A percentile compares a stretch with the other conserved stretches of the same genome.
Evolutionary conservation across 2,329 filamentous ascomycete genomes (phyloP).

Genomic region (Lasiodiplodia gonubiensis): DNA sequence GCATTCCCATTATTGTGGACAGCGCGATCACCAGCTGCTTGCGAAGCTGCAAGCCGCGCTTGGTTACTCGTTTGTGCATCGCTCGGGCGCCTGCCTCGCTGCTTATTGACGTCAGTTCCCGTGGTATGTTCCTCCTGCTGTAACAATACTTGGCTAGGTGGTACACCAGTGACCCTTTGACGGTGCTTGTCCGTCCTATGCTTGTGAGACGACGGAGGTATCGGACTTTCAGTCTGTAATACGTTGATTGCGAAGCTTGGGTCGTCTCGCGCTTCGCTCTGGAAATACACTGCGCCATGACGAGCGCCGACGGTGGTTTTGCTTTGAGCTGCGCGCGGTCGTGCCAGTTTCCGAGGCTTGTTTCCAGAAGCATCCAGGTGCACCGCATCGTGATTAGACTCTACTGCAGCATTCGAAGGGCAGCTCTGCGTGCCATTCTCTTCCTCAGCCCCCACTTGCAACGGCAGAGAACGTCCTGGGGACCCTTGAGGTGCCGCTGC

Average conservation of each 20-base stretch:
- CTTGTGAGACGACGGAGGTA: slow-evolving; percentile 16
- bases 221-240: not conserved
- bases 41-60: not conserved
- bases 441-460: not conserved
- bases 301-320: not conserved
- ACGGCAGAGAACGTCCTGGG: not conserved
- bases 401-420: not conserved
- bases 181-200: not conserved
- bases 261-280: not conserved
- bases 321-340: no score
- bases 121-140: not conserved
- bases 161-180: not conserved
- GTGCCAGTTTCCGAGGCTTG: not conserved
- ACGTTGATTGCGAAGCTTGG: not conserved
- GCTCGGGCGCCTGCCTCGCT: slow-evolving; percentile 1
- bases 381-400: not conserved
- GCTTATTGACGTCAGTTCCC: not conserved
- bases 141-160: not conserved
- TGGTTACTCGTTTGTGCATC: not conserved
- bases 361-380: not conserved
- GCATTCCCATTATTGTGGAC: slow-evolving; percentile 3
- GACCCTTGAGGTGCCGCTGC: not conserved
- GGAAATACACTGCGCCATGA: not conserved
- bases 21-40: not conserved
- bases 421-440: not conserved